Base-by-base conservation (phyloP, 2,329 filamentous ascomycete species). In the Penicillium sp. region DNA sequence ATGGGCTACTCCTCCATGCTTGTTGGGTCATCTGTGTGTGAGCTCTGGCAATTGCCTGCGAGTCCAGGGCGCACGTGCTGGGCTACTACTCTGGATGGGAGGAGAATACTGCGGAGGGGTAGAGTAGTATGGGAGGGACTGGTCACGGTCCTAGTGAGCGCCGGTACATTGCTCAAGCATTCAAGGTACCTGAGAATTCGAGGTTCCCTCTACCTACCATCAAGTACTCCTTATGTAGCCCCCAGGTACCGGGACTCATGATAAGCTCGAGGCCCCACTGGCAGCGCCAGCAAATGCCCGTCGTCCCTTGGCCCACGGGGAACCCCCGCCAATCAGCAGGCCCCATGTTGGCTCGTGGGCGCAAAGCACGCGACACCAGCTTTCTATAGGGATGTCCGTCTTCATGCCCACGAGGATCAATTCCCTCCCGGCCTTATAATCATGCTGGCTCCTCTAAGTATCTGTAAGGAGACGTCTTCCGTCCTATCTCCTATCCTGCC, bases 361-460 rank as follows among this genome's bases (percentile, higher is more conserved):
- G 33, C 30, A 59, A 72, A 75, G 74, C 74, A 76, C 74, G 74
- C 74, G 74, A 76, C 74, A 76, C 72, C 66, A n/a, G 51, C 52
- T 43, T 57, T 65, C 35, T 55, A 56, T 48, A 56, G 59, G 59
- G 61, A 63, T 51, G 43, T 62, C 51, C 51, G 35, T 30, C 51
- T 38, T 28, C 63, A 66, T 63, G 59, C 59, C 52, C 49, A 38
- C 35, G 40, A 28, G 30, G 30, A 26, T 48, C 28, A 22, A 22
- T 25, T n/a, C 14, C 42, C 19, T n/a, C 4, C 28, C 16, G 33
- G 16, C 35, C 45, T 26, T 59, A 55, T 51, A 55, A 55, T 55
- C 45, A 49, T 46, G 38, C 14, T 16, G 30, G 1, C 30, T 19
- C 51, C 51, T 42, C 33, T 10, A 11, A 33, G 8, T 6, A 33